Percentiles rank a stretch among this genome's conserved stretches.
phyloP scores from a whole-genome alignment of 768 basidiomycete species.

The Mycena capillaripes region DNA sequence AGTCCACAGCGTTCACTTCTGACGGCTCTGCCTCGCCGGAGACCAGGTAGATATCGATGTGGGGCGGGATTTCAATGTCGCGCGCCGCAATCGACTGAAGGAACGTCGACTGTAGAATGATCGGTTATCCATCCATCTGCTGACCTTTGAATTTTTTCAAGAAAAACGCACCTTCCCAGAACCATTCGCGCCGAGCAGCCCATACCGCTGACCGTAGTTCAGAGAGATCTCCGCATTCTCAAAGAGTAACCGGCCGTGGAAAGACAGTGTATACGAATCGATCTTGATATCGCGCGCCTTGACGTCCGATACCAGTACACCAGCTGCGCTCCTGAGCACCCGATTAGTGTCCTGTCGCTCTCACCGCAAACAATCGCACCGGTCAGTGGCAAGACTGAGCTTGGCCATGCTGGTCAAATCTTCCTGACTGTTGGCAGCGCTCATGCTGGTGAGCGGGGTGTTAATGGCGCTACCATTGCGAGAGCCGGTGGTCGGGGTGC shows the following conservation, averaged over 20 bases:
- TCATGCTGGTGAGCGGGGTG: conserved; percentile 88
- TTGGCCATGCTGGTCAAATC: conserved; percentile 86
- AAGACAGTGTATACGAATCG: conserved; percentile 94
- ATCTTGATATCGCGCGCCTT: conserved; percentile 98
- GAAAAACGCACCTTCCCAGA: conserved; percentile 88
- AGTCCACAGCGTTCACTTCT: conserved; percentile 96
- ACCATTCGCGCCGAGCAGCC: conserved; percentile 96
- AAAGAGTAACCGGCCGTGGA: conserved; percentile 92
- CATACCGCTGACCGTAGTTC: conserved; percentile 94
- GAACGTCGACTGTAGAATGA: conserved; percentile 83
- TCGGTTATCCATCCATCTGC: conserved; percentile 2
- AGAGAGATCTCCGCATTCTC: conserved; percentile 78
- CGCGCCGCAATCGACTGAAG: conserved; percentile 95
- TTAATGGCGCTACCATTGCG: conserved; percentile 71
- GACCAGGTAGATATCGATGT: conserved; percentile 99
- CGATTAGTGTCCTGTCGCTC: neutral
- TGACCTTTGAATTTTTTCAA: neutral
- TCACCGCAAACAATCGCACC: conserved; percentile 59
- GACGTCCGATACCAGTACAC: conserved; percentile 92
- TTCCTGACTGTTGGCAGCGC: conserved; percentile 85
- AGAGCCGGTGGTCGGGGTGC: conserved; percentile 76
- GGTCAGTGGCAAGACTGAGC: conserved; percentile 89
- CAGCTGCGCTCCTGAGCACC: conserved; percentile 81
- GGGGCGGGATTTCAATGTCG: conserved; percentile 93
- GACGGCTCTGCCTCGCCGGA: conserved; percentile 96